A percentile compares a stretch with the other conserved stretches of the same genome.
Conservation (phyloP, 2,329 filamentous ascomycete genomes). For the Alternaria arborescens region DNA sequence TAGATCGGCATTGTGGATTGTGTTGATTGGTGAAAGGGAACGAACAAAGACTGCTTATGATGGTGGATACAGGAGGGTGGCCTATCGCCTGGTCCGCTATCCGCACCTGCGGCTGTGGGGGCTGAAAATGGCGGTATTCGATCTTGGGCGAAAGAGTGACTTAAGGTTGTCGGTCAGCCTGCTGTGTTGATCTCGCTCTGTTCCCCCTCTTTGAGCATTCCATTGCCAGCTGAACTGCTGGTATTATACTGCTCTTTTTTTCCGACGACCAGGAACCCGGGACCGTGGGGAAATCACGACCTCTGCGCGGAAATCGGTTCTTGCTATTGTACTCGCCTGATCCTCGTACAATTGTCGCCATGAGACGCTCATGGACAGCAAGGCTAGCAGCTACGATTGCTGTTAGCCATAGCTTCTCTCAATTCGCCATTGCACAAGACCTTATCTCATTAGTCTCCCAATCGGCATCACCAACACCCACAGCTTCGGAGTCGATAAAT, state of each 20-base stretch:
- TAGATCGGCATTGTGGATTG: not conserved
- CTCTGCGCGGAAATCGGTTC: not conserved
- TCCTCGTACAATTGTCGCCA: constrained; percentile 1
- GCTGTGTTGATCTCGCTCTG: not conserved
- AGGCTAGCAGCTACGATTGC: constrained; percentile 22
- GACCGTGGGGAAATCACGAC: not conserved
- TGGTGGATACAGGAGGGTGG: constrained; percentile 8
- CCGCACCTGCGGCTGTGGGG: constrained; percentile 12
- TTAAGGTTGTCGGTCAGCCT: constrained; percentile 12
- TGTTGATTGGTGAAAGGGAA: constrained; percentile 9
- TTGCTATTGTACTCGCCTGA: not conserved
- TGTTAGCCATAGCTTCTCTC: constrained; percentile 17
- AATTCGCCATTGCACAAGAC: constrained; percentile 11
- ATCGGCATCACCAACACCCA: not conserved
- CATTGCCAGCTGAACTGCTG: not conserved
- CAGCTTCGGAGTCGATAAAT: constrained; percentile 8
- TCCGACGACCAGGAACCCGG: not conserved
- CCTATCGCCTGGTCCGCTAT: constrained; percentile 8
- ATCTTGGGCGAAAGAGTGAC: constrained; percentile 1
- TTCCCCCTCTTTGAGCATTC: not conserved
- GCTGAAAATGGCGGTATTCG: constrained; percentile 11
- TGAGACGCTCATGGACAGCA: constrained; percentile 19
- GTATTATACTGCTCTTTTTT: constrained; percentile 4
- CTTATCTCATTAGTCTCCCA: not conserved
- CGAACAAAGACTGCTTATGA: constrained; percentile 7